A percentile compares a stretch with the other conserved stretches of the same genome.
Conservation (phyloP, 768 basidiomycete genomes). For the Holtermannia corniformis region DNA sequence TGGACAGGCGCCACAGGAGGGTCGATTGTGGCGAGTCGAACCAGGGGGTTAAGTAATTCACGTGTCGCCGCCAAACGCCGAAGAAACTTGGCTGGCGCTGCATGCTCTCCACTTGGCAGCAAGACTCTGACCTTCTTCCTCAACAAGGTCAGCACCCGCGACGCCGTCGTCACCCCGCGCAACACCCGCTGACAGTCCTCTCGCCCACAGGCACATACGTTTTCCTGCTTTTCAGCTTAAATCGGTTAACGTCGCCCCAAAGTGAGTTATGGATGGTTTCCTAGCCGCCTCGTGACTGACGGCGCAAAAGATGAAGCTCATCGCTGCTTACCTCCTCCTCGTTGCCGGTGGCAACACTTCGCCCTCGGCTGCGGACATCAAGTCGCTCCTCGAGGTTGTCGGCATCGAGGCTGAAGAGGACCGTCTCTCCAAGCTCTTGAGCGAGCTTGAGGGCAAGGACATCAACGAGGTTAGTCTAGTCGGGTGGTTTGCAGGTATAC, state of each 20-base stretch:
- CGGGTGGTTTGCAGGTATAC: neutral
- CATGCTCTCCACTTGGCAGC: neutral
- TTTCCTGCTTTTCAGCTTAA: slow-evolving; percentile 22
- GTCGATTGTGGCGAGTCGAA: neutral
- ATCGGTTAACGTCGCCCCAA: slow-evolving; percentile 16
- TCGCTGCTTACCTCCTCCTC: slow-evolving; percentile 96
- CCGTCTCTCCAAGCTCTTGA: slow-evolving; percentile 69
- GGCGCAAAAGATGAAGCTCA: slow-evolving; percentile 41
- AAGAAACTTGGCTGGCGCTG: slow-evolving; percentile 1
- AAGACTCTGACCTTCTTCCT: too few relatives aligned
- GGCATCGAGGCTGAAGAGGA: slow-evolving; percentile 80
- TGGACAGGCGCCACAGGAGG: too few relatives aligned
- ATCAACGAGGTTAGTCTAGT: slow-evolving; percentile 64
- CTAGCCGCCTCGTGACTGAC: neutral
- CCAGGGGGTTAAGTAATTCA: neutral
- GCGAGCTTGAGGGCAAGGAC: slow-evolving; percentile 85
- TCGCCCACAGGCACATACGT: slow-evolving; percentile 8
- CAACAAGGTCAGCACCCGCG: too few relatives aligned
- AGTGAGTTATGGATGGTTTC: neutral
- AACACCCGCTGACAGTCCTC: neutral
- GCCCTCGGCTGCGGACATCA: slow-evolving; percentile 78
- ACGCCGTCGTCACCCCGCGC: too few relatives aligned
- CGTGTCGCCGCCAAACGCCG: neutral
- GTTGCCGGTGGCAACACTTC: slow-evolving; percentile 82
- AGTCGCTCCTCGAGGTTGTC: slow-evolving; percentile 71